These are phyloP conservation scores for Cadophora sp. DNA, from an alignment of 2,329 filamentous ascomycete species.

Conservation along the genomic window DNA sequence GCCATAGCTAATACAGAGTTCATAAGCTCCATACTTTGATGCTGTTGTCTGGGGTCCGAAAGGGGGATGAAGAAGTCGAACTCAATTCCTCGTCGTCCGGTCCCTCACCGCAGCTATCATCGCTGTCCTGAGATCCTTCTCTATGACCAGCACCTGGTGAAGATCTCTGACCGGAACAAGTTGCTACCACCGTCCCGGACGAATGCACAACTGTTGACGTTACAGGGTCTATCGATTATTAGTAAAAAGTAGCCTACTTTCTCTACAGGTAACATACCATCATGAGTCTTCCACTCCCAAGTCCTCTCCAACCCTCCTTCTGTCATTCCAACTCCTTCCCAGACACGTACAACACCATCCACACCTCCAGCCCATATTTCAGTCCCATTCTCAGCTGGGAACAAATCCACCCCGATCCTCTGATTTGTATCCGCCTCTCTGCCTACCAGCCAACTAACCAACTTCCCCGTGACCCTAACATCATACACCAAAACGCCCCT, in stretches of 20 bases:
- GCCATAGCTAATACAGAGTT: constrained; percentile 30
- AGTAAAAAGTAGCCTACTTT: not conserved
- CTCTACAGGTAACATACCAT: constrained; percentile 38
- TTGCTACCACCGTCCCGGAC: constrained; percentile 44
- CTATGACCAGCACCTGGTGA: constrained; percentile 7
- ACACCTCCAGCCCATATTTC: constrained; percentile 68
- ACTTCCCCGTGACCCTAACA: constrained; percentile 61
- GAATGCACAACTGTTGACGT: constrained; percentile 42
- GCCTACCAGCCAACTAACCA: constrained; percentile 61
- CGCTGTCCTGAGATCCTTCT: constrained; percentile 27
- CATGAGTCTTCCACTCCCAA: constrained; percentile 45
- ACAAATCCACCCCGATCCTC: constrained; percentile 61
- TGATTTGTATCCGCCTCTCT: constrained; percentile 61
- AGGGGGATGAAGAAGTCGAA: constrained; percentile 1
- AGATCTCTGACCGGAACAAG: constrained; percentile 44
- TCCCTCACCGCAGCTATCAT: constrained; percentile 24
- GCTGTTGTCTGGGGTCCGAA: constrained; percentile 48
- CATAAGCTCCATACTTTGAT: constrained; percentile 55
- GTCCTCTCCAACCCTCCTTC: constrained; percentile 46
- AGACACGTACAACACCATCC: constrained; percentile 61
- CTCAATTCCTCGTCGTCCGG: constrained; percentile 20
- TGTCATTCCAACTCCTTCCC: constrained; percentile 61
- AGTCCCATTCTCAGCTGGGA: constrained; percentile 55
- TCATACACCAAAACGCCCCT: constrained; percentile 66
- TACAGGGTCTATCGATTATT: constrained; percentile 37